Percentiles rank a stretch among this genome's conserved stretches.
Conservation (phyloP, 2,329 filamentous ascomycete species). For the Massarina eburnea region DNA sequence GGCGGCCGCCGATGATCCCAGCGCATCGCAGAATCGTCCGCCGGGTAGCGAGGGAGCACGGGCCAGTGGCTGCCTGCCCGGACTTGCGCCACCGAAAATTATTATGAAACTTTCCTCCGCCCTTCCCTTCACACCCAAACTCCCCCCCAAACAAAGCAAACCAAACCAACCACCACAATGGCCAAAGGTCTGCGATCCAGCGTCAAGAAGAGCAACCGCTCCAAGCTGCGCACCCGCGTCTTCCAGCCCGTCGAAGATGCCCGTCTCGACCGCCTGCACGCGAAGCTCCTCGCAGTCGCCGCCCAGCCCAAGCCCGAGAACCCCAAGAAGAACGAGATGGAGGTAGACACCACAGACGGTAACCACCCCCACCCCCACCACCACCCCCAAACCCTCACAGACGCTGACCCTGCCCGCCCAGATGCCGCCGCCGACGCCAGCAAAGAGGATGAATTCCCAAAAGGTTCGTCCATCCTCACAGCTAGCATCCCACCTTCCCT, state of each 20-base stretch:
- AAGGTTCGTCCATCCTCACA: slow-evolving; percentile 36
- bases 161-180: slow-evolving; percentile 58
- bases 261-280: slow-evolving; percentile 78
- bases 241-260: slow-evolving; percentile 82
- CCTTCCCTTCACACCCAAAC: slow-evolving; percentile 2
- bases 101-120: background rate
- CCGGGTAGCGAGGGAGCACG: slow-evolving; percentile 18
- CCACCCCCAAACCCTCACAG: background rate
- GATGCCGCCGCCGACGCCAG: slow-evolving; percentile 14
- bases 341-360: slow-evolving; percentile 49
- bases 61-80: slow-evolving; percentile 11
- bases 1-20: slow-evolving; percentile 21
- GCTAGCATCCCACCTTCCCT: slow-evolving; percentile 31
- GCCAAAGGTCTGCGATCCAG: slow-evolving; percentile 84
- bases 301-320: slow-evolving; percentile 68
- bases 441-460: slow-evolving; percentile 30
- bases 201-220: slow-evolving; percentile 79
- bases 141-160: slow-evolving; percentile 1
- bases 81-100: slow-evolving; percentile 24
- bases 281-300: slow-evolving; percentile 80
- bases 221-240: slow-evolving; percentile 74
- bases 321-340: slow-evolving; percentile 44
- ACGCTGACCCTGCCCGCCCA: slow-evolving; percentile 1
- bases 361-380: slow-evolving; percentile 18
- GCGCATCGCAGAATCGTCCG: slow-evolving; percentile 30